phyloP scores from a whole-genome alignment of 1,284 basidiomycete genomes.

The Bjerkandera adusta region DNA sequence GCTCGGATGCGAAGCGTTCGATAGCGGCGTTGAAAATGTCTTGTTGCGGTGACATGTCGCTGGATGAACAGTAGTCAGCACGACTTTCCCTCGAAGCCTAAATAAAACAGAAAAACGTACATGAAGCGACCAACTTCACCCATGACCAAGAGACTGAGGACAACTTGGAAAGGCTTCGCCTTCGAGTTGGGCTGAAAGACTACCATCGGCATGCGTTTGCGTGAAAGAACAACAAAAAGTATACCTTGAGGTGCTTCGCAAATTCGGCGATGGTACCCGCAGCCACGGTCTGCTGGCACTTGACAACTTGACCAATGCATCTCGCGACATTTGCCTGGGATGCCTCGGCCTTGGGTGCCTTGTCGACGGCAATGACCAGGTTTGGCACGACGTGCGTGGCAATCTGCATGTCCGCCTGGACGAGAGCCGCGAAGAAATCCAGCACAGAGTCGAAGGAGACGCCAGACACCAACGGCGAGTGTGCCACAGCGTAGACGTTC shows the following conservation, averaged over 20 bases:
- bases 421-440: conserved; percentile 77
- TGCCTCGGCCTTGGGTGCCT: conserved; percentile 51
- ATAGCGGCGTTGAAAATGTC: conserved; percentile 77
- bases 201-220: conserved; percentile 6
- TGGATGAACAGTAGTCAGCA: conserved; percentile 28
- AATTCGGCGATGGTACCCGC: conserved; percentile 83
- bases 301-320: conserved; percentile 80
- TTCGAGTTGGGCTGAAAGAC: conserved; percentile 55
- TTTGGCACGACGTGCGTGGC: conserved; percentile 74
- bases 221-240: background rate
- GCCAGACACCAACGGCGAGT: conserved; percentile 76
- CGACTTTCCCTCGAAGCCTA: background rate
- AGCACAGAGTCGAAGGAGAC: conserved; percentile 78
- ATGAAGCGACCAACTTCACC: conserved; percentile 89
- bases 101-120: conserved; percentile 42
- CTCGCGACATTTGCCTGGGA: conserved; percentile 75
- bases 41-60: conserved; percentile 79
- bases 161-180: conserved; percentile 61
- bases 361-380: conserved; percentile 61
- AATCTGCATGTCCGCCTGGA: conserved; percentile 81
- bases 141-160: conserved; percentile 83
- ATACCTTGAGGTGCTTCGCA: conserved; percentile 73
- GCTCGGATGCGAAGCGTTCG: conserved; percentile 69
- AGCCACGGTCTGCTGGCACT: conserved; percentile 63
- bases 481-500: conserved; percentile 69